Percentiles rank a stretch among this genome's conserved stretches.
phyloP scores from a whole-genome alignment of 139 green algal genomes.

The Axilococcus clingmanii region DNA sequence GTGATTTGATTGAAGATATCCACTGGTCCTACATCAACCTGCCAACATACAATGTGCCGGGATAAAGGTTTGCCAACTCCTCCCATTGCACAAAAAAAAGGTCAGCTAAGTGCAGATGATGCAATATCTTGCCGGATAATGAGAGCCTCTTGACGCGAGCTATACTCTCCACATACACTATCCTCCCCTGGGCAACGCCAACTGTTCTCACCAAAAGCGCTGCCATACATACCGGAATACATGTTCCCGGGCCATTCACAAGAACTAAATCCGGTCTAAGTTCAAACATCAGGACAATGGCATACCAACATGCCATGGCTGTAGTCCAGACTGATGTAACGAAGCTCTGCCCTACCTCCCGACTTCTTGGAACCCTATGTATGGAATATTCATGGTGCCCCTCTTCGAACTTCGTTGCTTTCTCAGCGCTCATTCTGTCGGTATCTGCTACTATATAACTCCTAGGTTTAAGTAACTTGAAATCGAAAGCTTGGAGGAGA shows the following conservation, averaged over 20 bases:
- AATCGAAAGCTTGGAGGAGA: slow-evolving; percentile 48
- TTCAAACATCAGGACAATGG: not conserved
- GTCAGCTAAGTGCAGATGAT: slow-evolving; percentile 53
- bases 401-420: slow-evolving; percentile 38
- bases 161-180: slow-evolving; percentile 87
- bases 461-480: slow-evolving; percentile 42
- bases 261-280: slow-evolving; percentile 46
- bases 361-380: slow-evolving; percentile 53
- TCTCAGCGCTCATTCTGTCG: slow-evolving; percentile 51
- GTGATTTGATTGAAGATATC: no score
- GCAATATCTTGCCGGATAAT: slow-evolving; percentile 75
- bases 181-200: slow-evolving; percentile 16
- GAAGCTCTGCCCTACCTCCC: slow-evolving; percentile 80
- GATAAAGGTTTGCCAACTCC: slow-evolving; percentile 40
- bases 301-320: slow-evolving; percentile 26
- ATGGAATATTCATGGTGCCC: slow-evolving; percentile 1
- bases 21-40: slow-evolving; percentile 65
- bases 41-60: slow-evolving; percentile 43
- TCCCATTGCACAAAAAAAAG: slow-evolving; percentile 68
- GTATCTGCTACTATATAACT: slow-evolving; percentile 66
- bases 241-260: slow-evolving; percentile 81
- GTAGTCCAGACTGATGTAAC: slow-evolving; percentile 59
- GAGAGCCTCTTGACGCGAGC: slow-evolving; percentile 61
- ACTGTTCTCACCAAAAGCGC: slow-evolving; percentile 40
- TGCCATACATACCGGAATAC: slow-evolving; percentile 63